Conservation (phyloP, 352 stramenopile genomes). For the Phytophthora podocarpi region DNA sequence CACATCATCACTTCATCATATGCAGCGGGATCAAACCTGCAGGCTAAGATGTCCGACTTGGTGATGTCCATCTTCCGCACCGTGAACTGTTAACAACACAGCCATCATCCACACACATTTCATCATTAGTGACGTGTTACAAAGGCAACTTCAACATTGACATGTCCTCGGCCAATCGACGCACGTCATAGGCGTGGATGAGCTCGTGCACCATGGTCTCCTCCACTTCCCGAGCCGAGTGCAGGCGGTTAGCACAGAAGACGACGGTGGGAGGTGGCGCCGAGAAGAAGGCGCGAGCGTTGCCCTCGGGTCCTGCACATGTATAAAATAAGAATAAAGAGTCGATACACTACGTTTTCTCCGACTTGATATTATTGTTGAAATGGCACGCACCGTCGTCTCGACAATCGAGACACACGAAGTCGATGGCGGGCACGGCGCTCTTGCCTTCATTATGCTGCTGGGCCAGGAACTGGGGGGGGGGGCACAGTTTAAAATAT, state of each 20-base stretch:
- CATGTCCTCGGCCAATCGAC: constrained; percentile 9
- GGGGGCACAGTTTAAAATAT: no score
- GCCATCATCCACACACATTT: not conserved
- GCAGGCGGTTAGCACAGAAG: constrained; percentile 81
- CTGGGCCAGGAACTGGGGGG: constrained; percentile 51
- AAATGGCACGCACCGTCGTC: constrained; percentile 48
- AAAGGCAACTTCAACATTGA: constrained; percentile 6
- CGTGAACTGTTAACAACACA: constrained; percentile 58
- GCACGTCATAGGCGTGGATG: constrained; percentile 85
- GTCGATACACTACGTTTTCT: not conserved
- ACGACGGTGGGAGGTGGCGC: constrained; percentile 80
- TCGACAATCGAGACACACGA: constrained; percentile 80
- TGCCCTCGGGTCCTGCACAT: constrained; percentile 65
- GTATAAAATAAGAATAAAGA: not conserved
- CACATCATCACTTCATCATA: not conserved
- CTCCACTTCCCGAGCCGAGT: constrained; percentile 74
- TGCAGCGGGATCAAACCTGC: constrained; percentile 43
- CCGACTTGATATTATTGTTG: not conserved
- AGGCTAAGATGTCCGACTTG: constrained; percentile 75
- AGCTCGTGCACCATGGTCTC: constrained; percentile 88
- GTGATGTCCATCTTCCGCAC: constrained; percentile 89
- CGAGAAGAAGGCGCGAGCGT: constrained; percentile 84
- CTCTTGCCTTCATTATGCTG: constrained; percentile 37
- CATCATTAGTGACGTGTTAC: constrained; percentile 5
- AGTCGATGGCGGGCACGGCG: constrained; percentile 51